A percentile compares a stretch with the other conserved stretches of the same genome.
Conservation (phyloP, 208 protist species). For the Trypanosoma vivax region DNA sequence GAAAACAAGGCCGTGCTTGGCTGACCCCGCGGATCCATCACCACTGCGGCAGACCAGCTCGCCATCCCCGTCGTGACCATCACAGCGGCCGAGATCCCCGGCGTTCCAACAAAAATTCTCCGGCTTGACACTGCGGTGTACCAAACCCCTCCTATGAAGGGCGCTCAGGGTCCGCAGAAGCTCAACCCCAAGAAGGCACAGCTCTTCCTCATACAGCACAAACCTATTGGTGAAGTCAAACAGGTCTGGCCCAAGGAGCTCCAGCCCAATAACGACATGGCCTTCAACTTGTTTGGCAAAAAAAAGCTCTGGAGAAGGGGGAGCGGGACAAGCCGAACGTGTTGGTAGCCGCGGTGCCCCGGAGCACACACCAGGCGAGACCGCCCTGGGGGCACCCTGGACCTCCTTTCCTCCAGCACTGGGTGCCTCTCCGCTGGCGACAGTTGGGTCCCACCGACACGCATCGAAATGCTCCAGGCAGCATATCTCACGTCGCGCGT, state of each 20-base stretch:
- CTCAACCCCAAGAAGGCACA: constrained; percentile 23
- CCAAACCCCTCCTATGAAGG: constrained; percentile 13
- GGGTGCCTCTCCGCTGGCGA: neutral
- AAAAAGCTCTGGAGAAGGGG: constrained; percentile 19
- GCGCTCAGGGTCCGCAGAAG: constrained; percentile 16
- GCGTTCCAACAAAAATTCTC: constrained; percentile 28
- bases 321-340: neutral
- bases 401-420: neutral
- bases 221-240: constrained; percentile 22
- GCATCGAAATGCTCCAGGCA: constrained; percentile 16
- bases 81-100: neutral
- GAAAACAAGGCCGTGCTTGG: neutral
- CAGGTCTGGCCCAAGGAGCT: constrained; percentile 21
- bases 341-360: neutral
- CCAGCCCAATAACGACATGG: constrained; percentile 24
- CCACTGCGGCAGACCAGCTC: no score
- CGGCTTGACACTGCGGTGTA: constrained; percentile 26
- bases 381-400: neutral
- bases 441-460: neutral
- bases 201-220: constrained; percentile 16
- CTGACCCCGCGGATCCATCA: no score
- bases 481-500: constrained; percentile 15
- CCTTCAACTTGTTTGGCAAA: constrained; percentile 17
- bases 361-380: neutral
- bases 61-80: neutral